A percentile compares a stretch with the other conserved stretches of the same genome.
phyloP scores from a whole-genome alignment of 106 monocot species.

The Hemerocallis citrina region DNA sequence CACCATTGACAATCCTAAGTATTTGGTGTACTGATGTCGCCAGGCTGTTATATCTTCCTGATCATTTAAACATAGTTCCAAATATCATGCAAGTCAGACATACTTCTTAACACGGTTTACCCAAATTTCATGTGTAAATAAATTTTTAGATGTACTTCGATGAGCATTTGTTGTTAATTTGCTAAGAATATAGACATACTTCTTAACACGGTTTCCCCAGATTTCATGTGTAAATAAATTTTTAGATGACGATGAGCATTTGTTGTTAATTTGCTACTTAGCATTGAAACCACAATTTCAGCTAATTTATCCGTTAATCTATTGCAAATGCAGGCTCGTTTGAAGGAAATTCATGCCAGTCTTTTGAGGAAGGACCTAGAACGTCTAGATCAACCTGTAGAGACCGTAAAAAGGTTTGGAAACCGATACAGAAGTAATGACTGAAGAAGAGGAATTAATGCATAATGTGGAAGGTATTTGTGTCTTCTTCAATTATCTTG shows the following conservation, averaged over 20 bases:
- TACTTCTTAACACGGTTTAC: not conserved
- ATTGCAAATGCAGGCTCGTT: constrained; percentile 46
- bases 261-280: not conserved
- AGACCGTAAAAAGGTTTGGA: constrained; percentile 24
- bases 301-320: not conserved
- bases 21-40: no score
- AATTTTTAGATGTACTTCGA: no score
- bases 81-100: no score
- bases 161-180: no score
- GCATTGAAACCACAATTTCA: not conserved
- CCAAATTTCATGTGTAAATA: not conserved
- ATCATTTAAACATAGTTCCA: no score
- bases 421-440: constrained; percentile 15
- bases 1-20: no score
- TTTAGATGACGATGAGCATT: not conserved
- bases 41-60: no score
- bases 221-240: not conserved
- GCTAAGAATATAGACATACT: not conserved
- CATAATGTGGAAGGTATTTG: constrained; percentile 41
- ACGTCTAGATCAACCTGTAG: constrained; percentile 48
- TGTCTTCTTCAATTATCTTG: constrained; percentile 1
- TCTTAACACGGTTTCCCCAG: not conserved
- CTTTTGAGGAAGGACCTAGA: constrained; percentile 72
- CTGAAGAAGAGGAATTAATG: constrained; percentile 24
- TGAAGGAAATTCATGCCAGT: constrained; percentile 85